Percentiles rank a stretch among this genome's conserved stretches.
These are phyloP conservation scores for Closterium sp. DNA, from an alignment of 139 green algal species.

Conservation along the genomic window DNA sequence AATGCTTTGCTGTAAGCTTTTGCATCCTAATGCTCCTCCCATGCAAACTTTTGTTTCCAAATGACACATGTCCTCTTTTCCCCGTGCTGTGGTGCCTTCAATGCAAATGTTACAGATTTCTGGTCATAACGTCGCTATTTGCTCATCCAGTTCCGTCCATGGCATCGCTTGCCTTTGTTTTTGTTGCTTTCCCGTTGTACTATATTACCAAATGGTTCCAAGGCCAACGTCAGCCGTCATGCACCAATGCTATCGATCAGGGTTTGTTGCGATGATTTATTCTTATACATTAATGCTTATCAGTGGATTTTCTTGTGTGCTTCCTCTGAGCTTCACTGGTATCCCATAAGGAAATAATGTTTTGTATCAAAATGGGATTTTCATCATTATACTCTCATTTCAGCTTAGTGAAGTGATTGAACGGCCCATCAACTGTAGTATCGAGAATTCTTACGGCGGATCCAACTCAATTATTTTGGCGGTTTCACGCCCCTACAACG, in stretches of 20 bases:
- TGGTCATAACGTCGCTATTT: neutral
- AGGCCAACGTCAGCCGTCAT: neutral
- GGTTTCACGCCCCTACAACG: too few species aligned
- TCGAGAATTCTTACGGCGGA: too few species aligned
- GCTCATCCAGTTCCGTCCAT: neutral
- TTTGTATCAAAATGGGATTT: too few species aligned
- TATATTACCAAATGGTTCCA: neutral
- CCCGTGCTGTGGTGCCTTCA: neutral
- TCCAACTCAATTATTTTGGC: too few species aligned
- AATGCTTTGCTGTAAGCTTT: neutral
- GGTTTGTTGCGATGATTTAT: neutral
- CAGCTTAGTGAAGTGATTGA: too few species aligned
- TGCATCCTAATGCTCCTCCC: too few species aligned
- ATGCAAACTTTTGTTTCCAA: neutral
- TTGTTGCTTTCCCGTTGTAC: neutral
- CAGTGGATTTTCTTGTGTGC: neutral
- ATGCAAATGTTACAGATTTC: neutral
- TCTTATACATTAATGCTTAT: neutral
- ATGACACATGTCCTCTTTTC: neutral
- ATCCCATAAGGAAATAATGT: too few species aligned
- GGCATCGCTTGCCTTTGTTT: neutral
- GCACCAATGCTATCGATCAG: neutral
- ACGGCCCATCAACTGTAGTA: too few species aligned
- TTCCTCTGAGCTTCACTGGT: neutral
- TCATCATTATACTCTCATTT: too few species aligned